Base-by-base conservation (phyloP, 805 yeast species). In the Candida anglica region DNA sequence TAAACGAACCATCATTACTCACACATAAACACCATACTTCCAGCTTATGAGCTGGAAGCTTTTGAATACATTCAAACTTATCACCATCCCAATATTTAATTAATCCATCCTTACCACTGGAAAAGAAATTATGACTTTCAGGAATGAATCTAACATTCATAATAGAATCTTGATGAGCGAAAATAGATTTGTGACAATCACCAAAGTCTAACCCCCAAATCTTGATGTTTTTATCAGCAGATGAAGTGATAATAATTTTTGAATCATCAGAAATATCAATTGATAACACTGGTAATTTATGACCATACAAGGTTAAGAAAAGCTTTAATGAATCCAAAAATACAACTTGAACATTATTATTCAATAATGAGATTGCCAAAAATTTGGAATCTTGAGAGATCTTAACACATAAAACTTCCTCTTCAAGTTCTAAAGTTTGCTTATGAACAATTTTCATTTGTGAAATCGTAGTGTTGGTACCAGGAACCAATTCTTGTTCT, bases 131-230 rank as follows among this genome's bases (percentile, higher is more conserved):
- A 55, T 91, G 96, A 10, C 85, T 71, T n/a, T 78, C 80, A 2
- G 94, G 91, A 33, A 88, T 71, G 51, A 93, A 93, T 40, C 68
- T 74, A 19, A 91, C 95, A 43, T 74, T 72, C 95, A 91, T 86
- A 39, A 93, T 86, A 3, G 96, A 82, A 57, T 93, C 99, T 52
- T 88, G 95, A 56, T 93, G 99, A 1, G 95, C 99, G 58, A 93
- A 93, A 18, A 93, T 77, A 2, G 98, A 91, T 56, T 83, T 84
- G 60, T 93, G 98, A 69, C 98, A 93, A 60, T 93, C 99, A 61
- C 99, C 99, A 60, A 93, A 93, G 58, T 93, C 98, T 38, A 93
- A 66, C 33, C 99, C 99, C 99, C 99, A 93, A 38, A 93, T 84
- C 62, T 94, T 88, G 53, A 93, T 86, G 59, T 93, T 93, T 60